Base-by-base conservation (phyloP, 768 basidiomycete genomes). In the Trametes cingulata region DNA sequence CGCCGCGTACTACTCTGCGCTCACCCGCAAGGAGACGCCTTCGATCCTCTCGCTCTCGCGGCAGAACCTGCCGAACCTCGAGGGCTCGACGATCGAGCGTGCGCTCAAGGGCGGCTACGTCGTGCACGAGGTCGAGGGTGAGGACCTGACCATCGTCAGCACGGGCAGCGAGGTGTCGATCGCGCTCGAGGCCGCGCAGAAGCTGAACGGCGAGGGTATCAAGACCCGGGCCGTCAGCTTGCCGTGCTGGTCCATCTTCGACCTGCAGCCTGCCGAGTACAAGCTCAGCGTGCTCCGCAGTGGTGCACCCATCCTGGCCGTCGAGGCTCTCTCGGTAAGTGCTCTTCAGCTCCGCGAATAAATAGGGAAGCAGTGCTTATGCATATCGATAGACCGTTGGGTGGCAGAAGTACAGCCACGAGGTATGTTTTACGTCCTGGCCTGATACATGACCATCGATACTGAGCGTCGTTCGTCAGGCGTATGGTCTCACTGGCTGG, bases 41-140 rank as follows among this genome's bases (percentile, higher is more conserved):
- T 94, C 93, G 24, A 81, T 95, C 66, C 78, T 93, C 58, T 88
- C 86, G 4, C 83, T 91, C 56, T 92, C 93, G 54, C 85, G 91
- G 41, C 91, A 96, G 78, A 95, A 93, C 79, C 83, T 98, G 37
- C 95, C 95, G 51, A 95, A 97, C 72, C 86, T 98, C 61, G 92
- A 89, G 69, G 85, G 84, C 56, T 95, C 93, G 25, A 81, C 90
- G 57, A 88, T 97, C 70, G 92, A 95, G 77, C 83, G 84, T 55
- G 94, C 93, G 54, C 69, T 74, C 60, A 87, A 85, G 65, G 95
- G 95, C 68, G 95, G 92, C 60, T 98, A 97, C 73, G 92, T 96
- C 58, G 74, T 96, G 39, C 83, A 90, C 69, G 95, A 97, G 54
- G 87, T 86, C 51, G 76, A 80, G 52, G 77, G 83, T 58, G 93